Base-by-base conservation (phyloP, 2,329 filamentous ascomycete genomes). In the Colletotrichum trifolii region DNA sequence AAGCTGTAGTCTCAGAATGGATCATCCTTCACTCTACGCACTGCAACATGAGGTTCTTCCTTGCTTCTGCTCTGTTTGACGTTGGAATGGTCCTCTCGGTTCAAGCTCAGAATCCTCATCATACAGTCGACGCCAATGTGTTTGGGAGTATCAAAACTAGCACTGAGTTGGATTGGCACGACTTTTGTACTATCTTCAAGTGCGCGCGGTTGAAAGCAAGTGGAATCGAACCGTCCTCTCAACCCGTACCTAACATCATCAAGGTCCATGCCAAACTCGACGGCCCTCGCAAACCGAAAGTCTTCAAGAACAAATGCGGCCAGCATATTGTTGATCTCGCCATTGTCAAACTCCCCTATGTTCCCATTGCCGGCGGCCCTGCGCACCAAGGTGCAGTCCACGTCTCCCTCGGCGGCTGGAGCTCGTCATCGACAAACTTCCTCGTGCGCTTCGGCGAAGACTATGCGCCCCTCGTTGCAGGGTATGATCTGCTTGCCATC, bases 391-490 rank as follows among this genome's bases (percentile, higher is more conserved):
- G 59, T 1, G 33, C 59, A 7, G 45, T 61, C 2, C 59, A 61
- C 15, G 52, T 61, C 45, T 36, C 59, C 33, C 45, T 56, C 2
- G 59, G 59, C 2, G 59, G 59, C 25, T 61, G 52, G 59, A 50
- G 60, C 11, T 63, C 60, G 4, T 63, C 54, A 33, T 50, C 47
- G 11, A 63, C 60, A 38, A 52, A 63, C 47, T 58, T 58, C 40
- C 46, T 63, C 39, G 38, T 58, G 35, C 54, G 54, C 8, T 58
- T 52, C 39, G 60, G 60, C 38, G 52, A 61, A 13, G 40, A 58
- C n/a, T 52, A 58, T 11, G 60, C 60, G 2, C 53, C 60, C 2
- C 2, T 63, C 1, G 40, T 63, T 17, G 40, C 25, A 3, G 54
- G 54, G 11, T 52, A 63, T 12, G 54, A 63, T 35, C 54, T 58